Evolutionary conservation across 2,329 filamentous ascomycete species (phyloP), one percentile per base, ranked within the genome.

Genomic region (Aspergillus phoenicis): DNA sequence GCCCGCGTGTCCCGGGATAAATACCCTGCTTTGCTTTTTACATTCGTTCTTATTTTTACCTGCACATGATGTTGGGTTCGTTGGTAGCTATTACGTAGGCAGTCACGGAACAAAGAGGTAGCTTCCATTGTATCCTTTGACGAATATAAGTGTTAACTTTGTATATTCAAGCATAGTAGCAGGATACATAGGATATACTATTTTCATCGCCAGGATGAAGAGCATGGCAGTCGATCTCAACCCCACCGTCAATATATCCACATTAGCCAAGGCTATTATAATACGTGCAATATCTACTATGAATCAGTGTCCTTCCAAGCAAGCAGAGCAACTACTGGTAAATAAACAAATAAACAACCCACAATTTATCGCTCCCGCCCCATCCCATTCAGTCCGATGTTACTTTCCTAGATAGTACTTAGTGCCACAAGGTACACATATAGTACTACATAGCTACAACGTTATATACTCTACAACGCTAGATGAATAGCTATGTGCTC

Each of bases 1-100:
- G 41, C 41, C 41, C 41, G 20, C 20, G 45, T 24, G 22, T 26
- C 41, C 24, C 36, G 49, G 47, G 47, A 52, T 54, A 52, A 55
- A 58, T 58, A 60, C 53, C 53, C 58, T 52, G 45, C 20, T 49
- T 58, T 58, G 30, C n/a, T 22, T 45, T 54, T 41, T 39, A 22
- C n/a, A 20, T 13, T 38, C 8, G 3, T 55, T 17, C 17, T 57
- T 28, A 28, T 24, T 49, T 10, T 56, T 45, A 20, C 28, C 15
- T 30, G 38, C 22, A 7, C 22, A 26, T 36, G 41, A 45, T 49
- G 45, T 26, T 49, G 45, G 45, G 45, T 26, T 26, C 45, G 15
- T 49, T 28, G 45, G 24, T 49, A 30, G 45, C 22, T 49, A 49
- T 15, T 49, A 26, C 24, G 15, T 49, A 49, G 45, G 45, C 45